Conservation (phyloP, 116 monocot species). For the Trichopus zeylanicus region DNA sequence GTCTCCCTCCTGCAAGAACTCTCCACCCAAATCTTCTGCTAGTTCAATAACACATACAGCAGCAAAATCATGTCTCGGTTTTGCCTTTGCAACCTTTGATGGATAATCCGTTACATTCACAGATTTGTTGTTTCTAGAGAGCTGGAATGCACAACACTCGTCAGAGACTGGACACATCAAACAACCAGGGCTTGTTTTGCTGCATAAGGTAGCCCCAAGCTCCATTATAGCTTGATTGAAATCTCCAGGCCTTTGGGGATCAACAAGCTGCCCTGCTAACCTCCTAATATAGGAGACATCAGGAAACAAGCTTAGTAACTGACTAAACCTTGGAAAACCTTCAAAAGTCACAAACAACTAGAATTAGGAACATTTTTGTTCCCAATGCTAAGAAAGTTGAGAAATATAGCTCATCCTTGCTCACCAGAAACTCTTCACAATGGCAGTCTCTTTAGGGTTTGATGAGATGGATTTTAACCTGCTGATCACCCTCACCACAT, state of each 20-base stretch:
- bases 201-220: slow-evolving; percentile 85
- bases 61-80: slow-evolving; percentile 71
- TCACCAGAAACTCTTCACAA: slow-evolving; percentile 80
- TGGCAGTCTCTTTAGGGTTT: slow-evolving; percentile 85
- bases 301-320: not conserved
- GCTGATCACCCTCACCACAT: slow-evolving; percentile 89
- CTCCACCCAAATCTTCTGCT: slow-evolving; percentile 14
- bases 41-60: slow-evolving; percentile 87
- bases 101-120: slow-evolving; percentile 77
- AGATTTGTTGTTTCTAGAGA: slow-evolving; percentile 33
- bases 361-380: too few relatives aligned
- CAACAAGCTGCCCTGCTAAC: slow-evolving; percentile 76
- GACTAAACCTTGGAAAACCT: not conserved
- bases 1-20: slow-evolving; percentile 1
- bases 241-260: slow-evolving; percentile 83
- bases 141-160: slow-evolving; percentile 56
- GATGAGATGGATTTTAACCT: slow-evolving; percentile 84
- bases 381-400: not conserved
- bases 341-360: too few relatives aligned
- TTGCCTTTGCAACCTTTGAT: slow-evolving; percentile 61
- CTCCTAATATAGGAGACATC: slow-evolving; percentile 34
- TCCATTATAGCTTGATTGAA: slow-evolving; percentile 98
- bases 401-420: not conserved
- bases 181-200: slow-evolving; percentile 50
- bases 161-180: slow-evolving; percentile 64